Evolutionary conservation across 192 early-diverging fungal genomes (phyloP).

Genomic region (Backusella parvicylindrica): DNA sequence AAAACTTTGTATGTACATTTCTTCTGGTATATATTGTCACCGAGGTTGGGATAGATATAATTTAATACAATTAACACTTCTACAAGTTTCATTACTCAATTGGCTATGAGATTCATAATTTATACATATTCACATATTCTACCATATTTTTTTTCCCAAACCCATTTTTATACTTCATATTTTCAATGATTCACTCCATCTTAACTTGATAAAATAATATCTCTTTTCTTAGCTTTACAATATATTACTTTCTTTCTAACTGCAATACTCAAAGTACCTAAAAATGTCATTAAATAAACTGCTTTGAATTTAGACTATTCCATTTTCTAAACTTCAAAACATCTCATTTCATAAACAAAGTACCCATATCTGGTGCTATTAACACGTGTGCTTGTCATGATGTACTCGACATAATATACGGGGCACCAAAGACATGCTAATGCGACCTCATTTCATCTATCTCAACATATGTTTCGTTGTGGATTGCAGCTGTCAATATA

Average conservation of each 20-base stretch:
- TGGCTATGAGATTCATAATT: slow-evolving; percentile 6
- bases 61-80: slow-evolving; percentile 7
- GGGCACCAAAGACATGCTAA: slow-evolving; percentile 7
- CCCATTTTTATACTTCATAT: slow-evolving; percentile 5
- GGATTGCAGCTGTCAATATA: slow-evolving; percentile 2
- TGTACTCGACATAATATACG: slow-evolving; percentile 3
- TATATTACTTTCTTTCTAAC: slow-evolving; percentile 2
- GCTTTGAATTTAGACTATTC: slow-evolving; percentile 7
- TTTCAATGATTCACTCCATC: slow-evolving; percentile 8
- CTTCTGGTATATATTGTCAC: slow-evolving; percentile 6
- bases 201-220: slow-evolving; percentile 7
- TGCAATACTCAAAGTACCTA: slow-evolving; percentile 1
- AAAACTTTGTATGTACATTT: slow-evolving; percentile 7
- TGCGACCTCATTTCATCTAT: not conserved
- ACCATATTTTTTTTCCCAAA: not conserved
- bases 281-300: not conserved
- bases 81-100: slow-evolving; percentile 8
- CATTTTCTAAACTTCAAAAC: slow-evolving; percentile 6
- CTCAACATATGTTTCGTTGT: slow-evolving; percentile 1
- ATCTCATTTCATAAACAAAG: slow-evolving; percentile 1
- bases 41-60: not conserved
- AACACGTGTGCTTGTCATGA: slow-evolving; percentile 2
- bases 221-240: slow-evolving; percentile 7
- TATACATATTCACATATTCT: slow-evolving; percentile 10
- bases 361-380: not conserved